A percentile compares a stretch with the other conserved stretches of the same genome.
phyloP scores from a whole-genome alignment of 1,284 basidiomycete species.

The Sporisorium sorghi region DNA sequence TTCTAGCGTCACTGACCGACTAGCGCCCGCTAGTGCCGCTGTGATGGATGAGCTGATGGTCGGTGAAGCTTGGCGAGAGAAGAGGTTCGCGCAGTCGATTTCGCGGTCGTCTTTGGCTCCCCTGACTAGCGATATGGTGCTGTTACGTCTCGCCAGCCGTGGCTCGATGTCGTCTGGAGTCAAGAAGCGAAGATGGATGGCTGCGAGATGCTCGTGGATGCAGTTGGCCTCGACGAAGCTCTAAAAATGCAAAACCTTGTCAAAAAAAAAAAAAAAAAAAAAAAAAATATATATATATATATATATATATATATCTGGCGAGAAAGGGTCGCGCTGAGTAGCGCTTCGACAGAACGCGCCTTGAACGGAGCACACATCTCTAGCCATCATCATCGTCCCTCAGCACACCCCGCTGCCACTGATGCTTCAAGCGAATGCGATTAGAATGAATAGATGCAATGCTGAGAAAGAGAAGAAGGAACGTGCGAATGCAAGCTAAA shows the following conservation, averaged over 20 bases:
- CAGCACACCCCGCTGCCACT: background rate
- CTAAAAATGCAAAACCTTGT: slow-evolving; percentile 10
- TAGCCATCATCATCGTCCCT: background rate
- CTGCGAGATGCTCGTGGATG: background rate
- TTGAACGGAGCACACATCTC: background rate
- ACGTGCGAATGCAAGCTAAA: background rate
- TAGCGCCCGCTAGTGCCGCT: too few relatives aligned
- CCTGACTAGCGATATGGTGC: background rate
- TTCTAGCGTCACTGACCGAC: background rate
- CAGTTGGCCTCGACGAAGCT: slow-evolving; percentile 2
- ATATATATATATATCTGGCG: too few relatives aligned
- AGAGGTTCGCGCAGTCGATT: background rate
- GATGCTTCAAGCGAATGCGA: slow-evolving; percentile 1
- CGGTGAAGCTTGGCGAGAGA: background rate
- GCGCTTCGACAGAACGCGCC: background rate
- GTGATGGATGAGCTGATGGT: background rate
- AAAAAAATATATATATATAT: too few relatives aligned
- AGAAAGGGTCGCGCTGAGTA: background rate
- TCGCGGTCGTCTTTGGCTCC: background rate
- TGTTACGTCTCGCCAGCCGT: background rate
- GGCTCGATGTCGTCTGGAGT: background rate
- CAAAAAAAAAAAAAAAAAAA: slow-evolving; percentile 10
- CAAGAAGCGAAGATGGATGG: slow-evolving; percentile 1
- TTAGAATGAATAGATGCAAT: background rate
- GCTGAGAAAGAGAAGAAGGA: background rate